phyloP scores from a whole-genome alignment of 2,329 filamentous ascomycete species.

The Sclerotinia spermophila region DNA sequence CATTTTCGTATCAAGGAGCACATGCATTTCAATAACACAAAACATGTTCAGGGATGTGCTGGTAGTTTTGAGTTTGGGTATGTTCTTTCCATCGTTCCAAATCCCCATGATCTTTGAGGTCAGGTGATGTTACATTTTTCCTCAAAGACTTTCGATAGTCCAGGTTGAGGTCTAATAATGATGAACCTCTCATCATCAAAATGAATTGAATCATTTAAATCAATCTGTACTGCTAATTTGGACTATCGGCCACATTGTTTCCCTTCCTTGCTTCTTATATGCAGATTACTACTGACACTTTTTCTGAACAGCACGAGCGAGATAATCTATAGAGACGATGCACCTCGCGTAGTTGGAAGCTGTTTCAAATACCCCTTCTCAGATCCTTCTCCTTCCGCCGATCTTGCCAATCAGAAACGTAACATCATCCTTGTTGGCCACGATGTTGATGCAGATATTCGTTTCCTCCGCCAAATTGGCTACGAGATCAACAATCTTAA shows the following conservation, averaged over 20 bases:
- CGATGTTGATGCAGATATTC: slow-evolving; percentile 63
- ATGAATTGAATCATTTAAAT: neutral
- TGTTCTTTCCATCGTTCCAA: slow-evolving; percentile 26
- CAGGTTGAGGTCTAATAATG: neutral
- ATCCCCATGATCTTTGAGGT: too few species aligned
- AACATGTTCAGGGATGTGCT: slow-evolving; percentile 70
- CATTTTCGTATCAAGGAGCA: slow-evolving; percentile 78
- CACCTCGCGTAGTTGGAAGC: slow-evolving; percentile 45
- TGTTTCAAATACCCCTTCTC: slow-evolving; percentile 58
- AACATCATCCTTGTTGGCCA: slow-evolving; percentile 79
- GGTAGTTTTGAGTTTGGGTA: slow-evolving; percentile 73
- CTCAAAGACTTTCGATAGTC: neutral
- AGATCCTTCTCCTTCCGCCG: slow-evolving; percentile 19
- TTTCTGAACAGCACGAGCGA: slow-evolving; percentile 46
- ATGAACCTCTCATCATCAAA: neutral
- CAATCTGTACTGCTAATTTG: neutral
- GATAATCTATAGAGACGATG: slow-evolving; percentile 46
- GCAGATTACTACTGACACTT: neutral
- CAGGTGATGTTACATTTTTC: neutral
- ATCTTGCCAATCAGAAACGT: slow-evolving; percentile 37
- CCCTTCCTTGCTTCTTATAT: neutral
- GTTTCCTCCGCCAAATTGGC: slow-evolving; percentile 62
- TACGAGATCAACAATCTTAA: slow-evolving; percentile 53
- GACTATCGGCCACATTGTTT: neutral
- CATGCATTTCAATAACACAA: slow-evolving; percentile 58